Conservation (phyloP, 257 asterid species). For the Ehretia macrophylla region DNA sequence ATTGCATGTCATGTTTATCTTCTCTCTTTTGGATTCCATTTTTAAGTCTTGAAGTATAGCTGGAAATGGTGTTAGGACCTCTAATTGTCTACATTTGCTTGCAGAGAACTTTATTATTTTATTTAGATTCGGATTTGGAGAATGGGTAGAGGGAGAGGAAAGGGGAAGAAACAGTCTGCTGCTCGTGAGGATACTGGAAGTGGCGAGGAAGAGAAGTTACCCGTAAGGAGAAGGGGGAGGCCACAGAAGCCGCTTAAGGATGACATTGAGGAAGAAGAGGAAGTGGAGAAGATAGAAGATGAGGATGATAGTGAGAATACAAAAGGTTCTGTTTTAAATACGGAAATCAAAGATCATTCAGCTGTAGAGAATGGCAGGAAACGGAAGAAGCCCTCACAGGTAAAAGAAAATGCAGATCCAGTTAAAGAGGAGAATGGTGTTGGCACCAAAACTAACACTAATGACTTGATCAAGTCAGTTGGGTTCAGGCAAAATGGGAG, state of each 20-base stretch:
- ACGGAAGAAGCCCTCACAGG: constrained; percentile 56
- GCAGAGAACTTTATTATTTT: constrained; percentile 32
- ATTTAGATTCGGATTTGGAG: constrained; percentile 17
- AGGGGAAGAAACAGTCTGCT: constrained; percentile 58
- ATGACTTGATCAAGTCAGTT: constrained; percentile 38
- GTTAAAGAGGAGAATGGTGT: constrained; percentile 44
- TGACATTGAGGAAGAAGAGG: constrained; percentile 44
- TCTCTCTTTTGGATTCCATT: constrained; percentile 3
- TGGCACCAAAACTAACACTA: constrained; percentile 31
- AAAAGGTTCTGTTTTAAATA: constrained; percentile 24
- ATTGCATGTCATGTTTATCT: not conserved
- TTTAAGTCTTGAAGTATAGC: constrained; percentile 3
- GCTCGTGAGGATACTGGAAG: constrained; percentile 50
- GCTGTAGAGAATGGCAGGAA: constrained; percentile 46
- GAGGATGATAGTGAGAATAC: constrained; percentile 43
- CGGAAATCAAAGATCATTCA: constrained; percentile 38
- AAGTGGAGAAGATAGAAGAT: constrained; percentile 42
- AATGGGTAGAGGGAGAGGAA: constrained; percentile 72
- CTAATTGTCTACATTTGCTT: constrained; percentile 5
- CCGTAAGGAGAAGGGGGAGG: constrained; percentile 68
- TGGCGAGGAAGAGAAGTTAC: constrained; percentile 70
- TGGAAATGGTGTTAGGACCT: constrained; percentile 50
- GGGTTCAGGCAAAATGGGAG: constrained; percentile 70
- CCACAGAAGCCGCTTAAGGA: constrained; percentile 57
- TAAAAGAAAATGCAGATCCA: constrained; percentile 43